These are phyloP conservation scores for Ramalina peruviana DNA, from an alignment of 495 filamentous ascomycete species.

Conservation along the genomic window DNA sequence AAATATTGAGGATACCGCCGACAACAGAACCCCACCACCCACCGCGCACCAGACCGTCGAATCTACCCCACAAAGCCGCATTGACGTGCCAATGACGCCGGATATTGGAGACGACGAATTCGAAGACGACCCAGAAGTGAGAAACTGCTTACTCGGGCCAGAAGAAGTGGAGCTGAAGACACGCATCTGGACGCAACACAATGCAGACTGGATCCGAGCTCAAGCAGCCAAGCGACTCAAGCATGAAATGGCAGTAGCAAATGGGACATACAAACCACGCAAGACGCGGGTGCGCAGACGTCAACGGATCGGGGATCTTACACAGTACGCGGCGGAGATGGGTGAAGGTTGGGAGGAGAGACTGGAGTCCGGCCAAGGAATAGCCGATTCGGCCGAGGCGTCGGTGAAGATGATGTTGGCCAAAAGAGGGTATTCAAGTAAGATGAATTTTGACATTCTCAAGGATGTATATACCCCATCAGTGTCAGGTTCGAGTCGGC, in stretches of 20 bases:
- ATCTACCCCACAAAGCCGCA: neutral
- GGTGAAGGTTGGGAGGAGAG: slow-evolving; percentile 16
- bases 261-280: slow-evolving; percentile 13
- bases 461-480: slow-evolving; percentile 20
- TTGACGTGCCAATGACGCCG: slow-evolving; percentile 27
- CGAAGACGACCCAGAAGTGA: slow-evolving; percentile 72
- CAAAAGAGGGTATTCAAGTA: slow-evolving; percentile 56
- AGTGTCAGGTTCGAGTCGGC: slow-evolving; percentile 22
- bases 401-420: slow-evolving; percentile 63
- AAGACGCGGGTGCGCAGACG: slow-evolving; percentile 29
- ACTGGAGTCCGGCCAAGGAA: slow-evolving; percentile 23
- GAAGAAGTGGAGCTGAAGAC: slow-evolving; percentile 68
- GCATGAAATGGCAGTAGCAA: slow-evolving; percentile 43
- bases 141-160: slow-evolving; percentile 54
- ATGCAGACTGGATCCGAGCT: slow-evolving; percentile 75
- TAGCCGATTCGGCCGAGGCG: slow-evolving; percentile 45
- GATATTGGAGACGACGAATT: slow-evolving; percentile 65
- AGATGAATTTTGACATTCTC: slow-evolving; percentile 70
- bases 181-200: slow-evolving; percentile 82
- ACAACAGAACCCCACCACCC: neutral
- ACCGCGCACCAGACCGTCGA: neutral
- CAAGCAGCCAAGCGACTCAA: slow-evolving; percentile 65
- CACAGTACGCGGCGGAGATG: slow-evolving; percentile 30
- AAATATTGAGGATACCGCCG: neutral
- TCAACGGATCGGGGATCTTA: slow-evolving; percentile 36